Base-by-base conservation (phyloP, 306 rosid genomes). In the Canavalia ensiformis region DNA sequence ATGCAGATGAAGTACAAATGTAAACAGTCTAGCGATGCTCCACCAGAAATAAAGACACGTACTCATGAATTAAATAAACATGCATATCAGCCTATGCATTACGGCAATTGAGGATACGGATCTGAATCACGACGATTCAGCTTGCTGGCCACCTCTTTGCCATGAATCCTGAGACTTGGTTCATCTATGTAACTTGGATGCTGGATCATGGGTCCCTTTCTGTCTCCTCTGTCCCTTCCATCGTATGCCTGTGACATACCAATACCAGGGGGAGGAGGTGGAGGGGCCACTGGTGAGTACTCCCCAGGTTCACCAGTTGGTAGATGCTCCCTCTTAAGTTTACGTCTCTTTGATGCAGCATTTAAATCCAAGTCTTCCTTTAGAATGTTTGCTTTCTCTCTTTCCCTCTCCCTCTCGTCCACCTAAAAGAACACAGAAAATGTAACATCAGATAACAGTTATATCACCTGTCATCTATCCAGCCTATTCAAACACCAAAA, bases 211-310 rank as follows among this genome's bases (percentile, higher is more conserved):
- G 94, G 90, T 51, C 92, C 99, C 77, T 95, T 95, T 72, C 99
- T 88, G 75, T 95, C 99, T 87, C 85, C 97, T 83, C 98, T 87
- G 59, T 94, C 98, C 74, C 99, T 90, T 77, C 92, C 98, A 80
- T 95, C 99, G 72, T 90, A 91, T 1, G 90, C 82, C 70, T 90
- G 94, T 66, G 98, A 81, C 79, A 88, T 86, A 42, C 90, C 87
- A 74, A 79, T 84, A 58, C 89, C 79, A 7, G 86, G 77, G 10
- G 88, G 83, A 73, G 92, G 92, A 29, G 94, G 97, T 4, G 89
- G 90, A 54, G 92, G 91, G 64, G 92, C 92, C 75, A 86, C 99
- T 12, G 98, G 99, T 31, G 94, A 90, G 87, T 88, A 95, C 83
- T 95, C 99, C 13, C 99, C 99, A 25, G 97, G 89, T 81, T 95